Evolutionary conservation across 345 rosid species (phyloP), one percentile per base, ranked within the genome.

Genomic region (Clausena lansium): DNA sequence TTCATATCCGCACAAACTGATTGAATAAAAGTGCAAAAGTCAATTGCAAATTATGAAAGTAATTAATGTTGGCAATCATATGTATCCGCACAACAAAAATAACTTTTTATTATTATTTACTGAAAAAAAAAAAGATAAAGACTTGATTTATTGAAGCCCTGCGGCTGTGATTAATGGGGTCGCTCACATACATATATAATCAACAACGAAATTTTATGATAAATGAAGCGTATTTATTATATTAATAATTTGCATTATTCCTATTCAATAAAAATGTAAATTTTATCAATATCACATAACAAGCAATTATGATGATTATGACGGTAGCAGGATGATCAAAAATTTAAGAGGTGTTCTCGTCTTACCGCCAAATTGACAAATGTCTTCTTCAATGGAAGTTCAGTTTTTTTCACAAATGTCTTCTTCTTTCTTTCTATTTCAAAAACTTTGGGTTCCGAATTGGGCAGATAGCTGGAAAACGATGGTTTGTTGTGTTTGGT

Each of bases 401-500:
- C 7, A 45, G 20, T 52, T 52, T 15, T n/a, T 50, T 1, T 63
- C 70, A 63, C n/a, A 9, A 45, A 63, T n/a, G 59, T 75, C 66
- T 74, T 63, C 38, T 41, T 25, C 20, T 47, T 50, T 36, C 28
- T 58, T 20, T 32, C 2, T 0, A 15, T 47, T 55, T 45, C 47
- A 36, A 47, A 75, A 6, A 30, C 71, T 33, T 52, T 1, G 45
- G 6, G 24, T 75, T 75, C 14, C 60, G 17, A 67, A 41, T 67
- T 5, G 71, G 73, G 58, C 67, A 25, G 50, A 79, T 85, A 70
- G 74, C 83, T 82, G 81, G 81, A 82, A 74, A 76, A 77, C 57
- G 71, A 65, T 71, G 82, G 83, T 79, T 76, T 72, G 79, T 80
- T 83, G 73, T 41, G 85, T 89, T 90, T 84, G 98, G 89, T 88